phyloP scores from a whole-genome alignment of 2,329 filamentous ascomycete species.

The Sporothrix mexicana region DNA sequence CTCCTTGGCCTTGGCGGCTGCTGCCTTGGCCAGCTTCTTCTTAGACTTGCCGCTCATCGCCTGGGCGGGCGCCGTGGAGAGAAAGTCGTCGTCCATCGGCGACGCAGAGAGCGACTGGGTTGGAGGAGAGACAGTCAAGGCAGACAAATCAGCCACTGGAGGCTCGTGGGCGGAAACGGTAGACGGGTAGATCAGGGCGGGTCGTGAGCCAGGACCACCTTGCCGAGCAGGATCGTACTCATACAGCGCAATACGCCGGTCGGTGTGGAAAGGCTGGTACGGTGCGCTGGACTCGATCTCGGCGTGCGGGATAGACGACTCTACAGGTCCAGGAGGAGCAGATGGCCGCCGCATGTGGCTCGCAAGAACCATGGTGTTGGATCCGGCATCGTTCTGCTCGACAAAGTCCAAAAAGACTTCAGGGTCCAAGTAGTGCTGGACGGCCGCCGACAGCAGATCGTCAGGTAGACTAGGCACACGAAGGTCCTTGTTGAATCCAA shows the following conservation, averaged over 20 bases:
- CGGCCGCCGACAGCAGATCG: conserved; percentile 60
- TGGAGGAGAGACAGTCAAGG: conserved; percentile 34
- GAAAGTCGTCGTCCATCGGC: conserved; percentile 11
- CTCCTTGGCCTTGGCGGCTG: conserved; percentile 18
- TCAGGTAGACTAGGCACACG: conserved; percentile 68
- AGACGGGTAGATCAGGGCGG: background rate
- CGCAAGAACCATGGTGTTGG: conserved; percentile 59
- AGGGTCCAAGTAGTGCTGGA: conserved; percentile 62
- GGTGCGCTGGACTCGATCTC: conserved; percentile 96
- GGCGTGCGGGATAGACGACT: conserved; percentile 72
- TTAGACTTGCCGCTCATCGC: conserved; percentile 11
- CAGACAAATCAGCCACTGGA: conserved; percentile 20
- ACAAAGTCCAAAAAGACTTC: conserved; percentile 62
- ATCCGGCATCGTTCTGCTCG: conserved; percentile 60
- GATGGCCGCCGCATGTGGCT: conserved; percentile 48
- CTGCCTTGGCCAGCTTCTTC: conserved; percentile 29
- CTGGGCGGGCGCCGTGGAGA: background rate
- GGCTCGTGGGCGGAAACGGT: conserved; percentile 15
- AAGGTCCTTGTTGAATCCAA: conserved; percentile 68
- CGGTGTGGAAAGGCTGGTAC: conserved; percentile 95
- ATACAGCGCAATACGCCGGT: conserved; percentile 79
- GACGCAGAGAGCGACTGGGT: conserved; percentile 44
- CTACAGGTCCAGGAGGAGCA: conserved; percentile 54
- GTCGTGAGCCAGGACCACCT: background rate
- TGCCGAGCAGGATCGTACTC: conserved; percentile 56